Evolutionary conservation across 306 rosid genomes (phyloP), one percentile per base, ranked within the genome.

Genomic region (Vigna unguiculata): DNA sequence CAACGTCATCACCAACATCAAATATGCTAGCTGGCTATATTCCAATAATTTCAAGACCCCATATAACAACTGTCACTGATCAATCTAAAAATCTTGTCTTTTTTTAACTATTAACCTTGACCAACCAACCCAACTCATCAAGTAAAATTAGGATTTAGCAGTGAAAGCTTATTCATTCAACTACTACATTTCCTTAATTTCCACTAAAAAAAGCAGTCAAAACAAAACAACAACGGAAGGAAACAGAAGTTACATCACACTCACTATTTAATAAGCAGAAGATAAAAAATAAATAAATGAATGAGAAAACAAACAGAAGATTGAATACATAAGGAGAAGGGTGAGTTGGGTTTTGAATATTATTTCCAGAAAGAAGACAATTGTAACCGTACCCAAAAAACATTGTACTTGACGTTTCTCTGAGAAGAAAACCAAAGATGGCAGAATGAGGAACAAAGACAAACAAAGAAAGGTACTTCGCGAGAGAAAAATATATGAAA

Each of bases 11-110:
- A 63, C 14, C 68, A 9, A 46, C 71, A 65, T 71, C 59, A 71
- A 82, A 68, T 49, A 76, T 48, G 84, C 81, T 40, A 80, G 84
- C 78, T 84, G 79, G 79, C 82, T 76, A 43, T 32, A 70, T 69
- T 61, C 53, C 38, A 74, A 82, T 70, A 74, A 81, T 81, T 45
- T 47, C 4, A 69, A 73, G 30, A 81, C 64, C 70, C 57, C 69
- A 75, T 38, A 24, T 57, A 71, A 82, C 81, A 72, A 75, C 65
- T 78, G 78, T 78, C 51, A 13, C 48, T 36, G 61, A 41, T 47
- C 62, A 14, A 71, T 69, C 68, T 14, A 52, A 75, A 55, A 53
- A 55, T 34, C 9, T 32, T 25, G 78, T 79, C 67, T n/a, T 69
- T 55, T 43, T 40, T 40, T 40, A 47, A 43, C 43, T 7, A 57